A percentile compares a stretch with the other conserved stretches of the same genome.
phyloP scores from a whole-genome alignment of 106 monocot genomes.

The Acorus gramineus region DNA sequence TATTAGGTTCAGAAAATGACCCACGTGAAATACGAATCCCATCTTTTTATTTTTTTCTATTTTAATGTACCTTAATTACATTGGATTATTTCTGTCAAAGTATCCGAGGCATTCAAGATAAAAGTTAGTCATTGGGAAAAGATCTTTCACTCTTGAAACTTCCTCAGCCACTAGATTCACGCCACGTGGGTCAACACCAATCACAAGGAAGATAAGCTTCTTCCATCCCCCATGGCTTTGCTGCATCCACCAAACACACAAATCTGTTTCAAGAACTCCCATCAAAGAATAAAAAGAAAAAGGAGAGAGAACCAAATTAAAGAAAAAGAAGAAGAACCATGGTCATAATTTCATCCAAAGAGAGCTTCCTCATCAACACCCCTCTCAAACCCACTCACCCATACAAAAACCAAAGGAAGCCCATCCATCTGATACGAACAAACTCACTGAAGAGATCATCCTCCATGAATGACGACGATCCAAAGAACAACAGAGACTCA shows the following conservation, averaged over 20 bases:
- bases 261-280: too few relatives aligned
- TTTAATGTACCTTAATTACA: too few relatives aligned
- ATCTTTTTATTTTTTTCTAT: too few relatives aligned
- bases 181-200: conserved; percentile 22
- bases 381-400: conserved; percentile 13
- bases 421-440: conserved; percentile 11
- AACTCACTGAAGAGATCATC: conserved; percentile 12
- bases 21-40: too few relatives aligned
- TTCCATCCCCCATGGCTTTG: neutral
- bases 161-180: conserved; percentile 6
- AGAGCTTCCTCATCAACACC: conserved; percentile 38
- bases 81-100: too few relatives aligned
- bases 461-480: too few relatives aligned
- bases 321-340: conserved; percentile 8
- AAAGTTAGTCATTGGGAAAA: neutral
- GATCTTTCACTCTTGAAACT: conserved; percentile 8
- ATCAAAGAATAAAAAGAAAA: too few relatives aligned
- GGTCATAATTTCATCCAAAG: conserved; percentile 41
- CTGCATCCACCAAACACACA: neutral
- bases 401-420: neutral
- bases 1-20: too few relatives aligned
- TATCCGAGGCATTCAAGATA: too few relatives aligned
- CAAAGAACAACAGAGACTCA: conserved; percentile 10
- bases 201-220: conserved; percentile 34
- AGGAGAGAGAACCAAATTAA: too few relatives aligned